These are phyloP conservation scores for Prunus dulcis DNA, from an alignment of 306 rosid species.

Conservation along the genomic window DNA sequence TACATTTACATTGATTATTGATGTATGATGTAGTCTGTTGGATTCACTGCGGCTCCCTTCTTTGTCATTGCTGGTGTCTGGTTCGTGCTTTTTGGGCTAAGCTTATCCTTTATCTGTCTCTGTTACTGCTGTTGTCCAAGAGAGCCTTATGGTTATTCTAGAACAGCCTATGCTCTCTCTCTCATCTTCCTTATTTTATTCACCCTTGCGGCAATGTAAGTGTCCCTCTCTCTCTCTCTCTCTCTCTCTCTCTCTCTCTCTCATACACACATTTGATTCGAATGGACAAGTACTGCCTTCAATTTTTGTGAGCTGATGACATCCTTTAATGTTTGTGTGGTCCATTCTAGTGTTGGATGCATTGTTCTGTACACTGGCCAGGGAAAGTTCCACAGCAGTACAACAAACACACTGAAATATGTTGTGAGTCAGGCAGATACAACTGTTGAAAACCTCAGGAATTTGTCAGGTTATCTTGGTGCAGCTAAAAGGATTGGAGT, in stretches of 20 bases:
- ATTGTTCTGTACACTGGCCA: conserved; percentile 71
- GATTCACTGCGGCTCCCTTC: conserved; percentile 66
- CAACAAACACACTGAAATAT: conserved; percentile 52
- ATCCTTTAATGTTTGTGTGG: conserved; percentile 8
- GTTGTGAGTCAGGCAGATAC: conserved; percentile 62
- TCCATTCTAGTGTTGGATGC: conserved; percentile 61
- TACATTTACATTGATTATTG: conserved; percentile 12
- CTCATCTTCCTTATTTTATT: conserved; percentile 61
- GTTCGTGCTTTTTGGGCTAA: conserved; percentile 65
- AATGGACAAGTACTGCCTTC: background rate
- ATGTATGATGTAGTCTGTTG: conserved; percentile 68
- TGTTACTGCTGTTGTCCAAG: conserved; percentile 62
- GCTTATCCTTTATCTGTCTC: conserved; percentile 38
- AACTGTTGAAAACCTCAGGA: conserved; percentile 54
- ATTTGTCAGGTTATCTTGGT: conserved; percentile 68
- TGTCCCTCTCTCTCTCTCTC: conserved; percentile 16
- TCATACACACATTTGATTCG: background rate
- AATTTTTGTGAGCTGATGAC: background rate
- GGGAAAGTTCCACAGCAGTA: conserved; percentile 68
- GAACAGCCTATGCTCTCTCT: conserved; percentile 47
- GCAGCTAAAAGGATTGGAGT: conserved; percentile 83
- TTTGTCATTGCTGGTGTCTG: conserved; percentile 50
- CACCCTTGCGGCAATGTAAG: conserved; percentile 65
- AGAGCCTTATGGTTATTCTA: conserved; percentile 58
- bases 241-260: background rate